phyloP scores from a whole-genome alignment of 1,139 yeast genomes.

The Geotrichum bryndzae region DNA sequence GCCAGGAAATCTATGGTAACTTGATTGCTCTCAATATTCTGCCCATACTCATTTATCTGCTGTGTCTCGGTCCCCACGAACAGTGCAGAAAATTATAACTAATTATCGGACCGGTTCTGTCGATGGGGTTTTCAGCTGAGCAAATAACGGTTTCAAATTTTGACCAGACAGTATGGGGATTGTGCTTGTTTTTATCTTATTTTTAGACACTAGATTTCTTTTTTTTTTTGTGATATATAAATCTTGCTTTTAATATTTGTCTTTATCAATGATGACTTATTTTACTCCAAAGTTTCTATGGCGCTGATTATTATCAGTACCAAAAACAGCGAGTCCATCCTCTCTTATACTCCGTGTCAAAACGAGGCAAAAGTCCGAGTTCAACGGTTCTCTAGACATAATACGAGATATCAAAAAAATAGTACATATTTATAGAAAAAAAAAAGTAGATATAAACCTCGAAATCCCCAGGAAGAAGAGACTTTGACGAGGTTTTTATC shows the following conservation, averaged over 20 bases:
- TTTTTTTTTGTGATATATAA: neutral
- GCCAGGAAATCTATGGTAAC: conserved; percentile 25
- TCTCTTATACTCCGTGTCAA: neutral
- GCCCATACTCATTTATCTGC: conserved; percentile 45
- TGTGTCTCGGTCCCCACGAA: conserved; percentile 52
- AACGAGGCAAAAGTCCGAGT: neutral
- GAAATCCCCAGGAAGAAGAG: neutral
- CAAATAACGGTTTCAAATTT: conserved; percentile 37
- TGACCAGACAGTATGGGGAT: neutral
- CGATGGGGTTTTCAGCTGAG: conserved; percentile 49
- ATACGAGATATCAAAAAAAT: neutral
- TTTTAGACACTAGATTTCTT: neutral
- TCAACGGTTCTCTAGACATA: neutral
- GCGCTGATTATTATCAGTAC: neutral
- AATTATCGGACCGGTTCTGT: conserved; percentile 45
- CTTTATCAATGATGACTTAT: neutral
- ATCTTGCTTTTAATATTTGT: neutral
- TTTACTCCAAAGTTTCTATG: neutral
- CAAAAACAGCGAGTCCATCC: neutral
- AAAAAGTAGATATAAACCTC: neutral
- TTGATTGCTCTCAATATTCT: conserved; percentile 35
- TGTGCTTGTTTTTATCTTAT: neutral
- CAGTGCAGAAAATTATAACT: conserved; percentile 47
- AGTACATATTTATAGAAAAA: neutral
- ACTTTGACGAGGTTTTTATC: neutral